phyloP scores from a whole-genome alignment of 257 asterid species.

The Haberlea rhodopensis region DNA sequence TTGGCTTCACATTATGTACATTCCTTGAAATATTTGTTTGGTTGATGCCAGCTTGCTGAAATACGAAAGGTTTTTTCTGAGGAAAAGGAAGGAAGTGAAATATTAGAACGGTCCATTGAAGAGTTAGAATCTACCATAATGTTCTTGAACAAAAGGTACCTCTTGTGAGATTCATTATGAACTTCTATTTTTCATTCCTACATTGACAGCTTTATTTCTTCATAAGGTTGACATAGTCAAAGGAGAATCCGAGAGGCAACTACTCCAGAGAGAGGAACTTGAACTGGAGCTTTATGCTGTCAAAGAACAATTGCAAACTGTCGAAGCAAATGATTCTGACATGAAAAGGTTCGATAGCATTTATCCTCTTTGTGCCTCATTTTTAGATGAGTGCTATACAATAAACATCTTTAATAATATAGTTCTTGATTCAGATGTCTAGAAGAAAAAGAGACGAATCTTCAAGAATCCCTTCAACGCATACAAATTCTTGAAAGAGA shows the following conservation, averaged over 20 bases:
- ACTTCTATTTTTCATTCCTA: background rate
- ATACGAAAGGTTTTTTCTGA: conserved; percentile 48
- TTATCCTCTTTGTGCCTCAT: conserved; percentile 6
- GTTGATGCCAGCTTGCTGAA: conserved; percentile 55
- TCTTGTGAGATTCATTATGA: conserved; percentile 18
- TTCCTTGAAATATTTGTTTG: conserved; percentile 23
- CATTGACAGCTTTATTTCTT: conserved; percentile 34
- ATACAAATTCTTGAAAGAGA: conserved; percentile 78
- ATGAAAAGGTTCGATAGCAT: conserved; percentile 53
- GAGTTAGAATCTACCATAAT: conserved; percentile 83
- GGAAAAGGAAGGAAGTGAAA: conserved; percentile 87
- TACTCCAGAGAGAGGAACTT: conserved; percentile 89
- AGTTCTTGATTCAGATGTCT: conserved; percentile 48
- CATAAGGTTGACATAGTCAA: conserved; percentile 70
- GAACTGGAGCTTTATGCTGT: conserved; percentile 83
- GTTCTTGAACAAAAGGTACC: conserved; percentile 90
- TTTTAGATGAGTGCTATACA: conserved; percentile 11
- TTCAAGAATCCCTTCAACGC: conserved; percentile 58
- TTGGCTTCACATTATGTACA: background rate
- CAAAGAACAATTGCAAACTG: conserved; percentile 69
- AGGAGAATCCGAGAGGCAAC: conserved; percentile 92
- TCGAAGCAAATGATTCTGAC: conserved; percentile 57
- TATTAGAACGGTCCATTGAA: conserved; percentile 84
- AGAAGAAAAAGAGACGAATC: conserved; percentile 57
- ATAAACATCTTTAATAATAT: conserved; percentile 22